Conservation (phyloP, 2,329 filamentous ascomycete species). For the Exserohilum rostratum region DNA sequence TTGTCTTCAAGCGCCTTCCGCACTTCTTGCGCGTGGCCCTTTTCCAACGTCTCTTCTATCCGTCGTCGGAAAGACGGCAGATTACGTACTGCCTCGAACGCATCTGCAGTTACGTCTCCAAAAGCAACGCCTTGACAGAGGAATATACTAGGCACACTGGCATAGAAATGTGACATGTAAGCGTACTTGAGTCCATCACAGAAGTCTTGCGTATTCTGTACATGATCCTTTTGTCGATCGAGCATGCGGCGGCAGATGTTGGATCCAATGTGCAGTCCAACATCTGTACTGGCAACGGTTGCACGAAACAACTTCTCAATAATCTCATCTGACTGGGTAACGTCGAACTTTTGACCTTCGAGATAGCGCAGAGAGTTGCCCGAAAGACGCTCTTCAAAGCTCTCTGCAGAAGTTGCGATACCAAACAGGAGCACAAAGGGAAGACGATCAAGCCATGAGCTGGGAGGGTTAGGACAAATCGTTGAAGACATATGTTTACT, state of each 20-base stretch:
- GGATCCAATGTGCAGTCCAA: conserved; percentile 68
- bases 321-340: conserved; percentile 73
- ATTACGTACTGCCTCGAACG: conserved; percentile 70
- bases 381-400: conserved; percentile 75
- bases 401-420: conserved; percentile 79
- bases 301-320: conserved; percentile 74
- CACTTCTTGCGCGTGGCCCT: conserved; percentile 50
- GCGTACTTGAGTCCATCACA: conserved; percentile 75
- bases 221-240: conserved; percentile 76
- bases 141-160: conserved; percentile 74
- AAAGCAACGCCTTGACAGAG: conserved; percentile 49
- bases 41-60: conserved; percentile 50
- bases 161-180: conserved; percentile 86
- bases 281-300: conserved; percentile 64
- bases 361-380: conserved; percentile 71
- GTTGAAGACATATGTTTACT: conserved; percentile 25
- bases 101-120: conserved; percentile 61
- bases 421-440: conserved; percentile 79
- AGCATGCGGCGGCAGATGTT: conserved; percentile 67
- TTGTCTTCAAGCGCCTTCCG: conserved; percentile 67
- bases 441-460: conserved; percentile 75
- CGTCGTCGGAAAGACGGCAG: conserved; percentile 66
- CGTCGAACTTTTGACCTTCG: conserved; percentile 75
- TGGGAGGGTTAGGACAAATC: conserved; percentile 35
- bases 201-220: conserved; percentile 76